Evolutionary conservation across 148 eudicot species (phyloP).

Genomic region (Amaranthus cruentus): DNA sequence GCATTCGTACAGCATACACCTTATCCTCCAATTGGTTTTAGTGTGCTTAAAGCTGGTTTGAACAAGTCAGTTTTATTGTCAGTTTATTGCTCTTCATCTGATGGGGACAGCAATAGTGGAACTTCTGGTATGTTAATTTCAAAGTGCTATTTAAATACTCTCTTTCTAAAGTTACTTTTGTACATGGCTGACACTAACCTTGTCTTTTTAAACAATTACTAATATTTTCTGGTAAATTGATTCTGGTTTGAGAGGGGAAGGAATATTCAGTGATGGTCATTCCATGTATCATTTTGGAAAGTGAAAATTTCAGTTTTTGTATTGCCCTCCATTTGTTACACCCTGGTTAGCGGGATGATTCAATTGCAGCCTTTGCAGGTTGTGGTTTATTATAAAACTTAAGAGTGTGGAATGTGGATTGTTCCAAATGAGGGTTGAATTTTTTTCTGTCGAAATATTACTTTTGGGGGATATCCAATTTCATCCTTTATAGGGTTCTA

Average conservation of each 20-base stretch:
- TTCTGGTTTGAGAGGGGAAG: not conserved
- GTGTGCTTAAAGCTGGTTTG: conserved; percentile 93
- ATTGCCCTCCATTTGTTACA: not conserved
- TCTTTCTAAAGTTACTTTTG: not conserved
- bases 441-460: not conserved
- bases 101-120: conserved; percentile 39
- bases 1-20: conserved; percentile 94
- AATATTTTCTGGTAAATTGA: not conserved
- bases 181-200: not conserved
- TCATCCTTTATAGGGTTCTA: too few species aligned
- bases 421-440: not conserved
- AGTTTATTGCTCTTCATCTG: conserved; percentile 67
- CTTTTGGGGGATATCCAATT: too few species aligned
- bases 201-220: not conserved
- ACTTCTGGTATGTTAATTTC: conserved; percentile 51
- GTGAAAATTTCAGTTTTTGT: not conserved
- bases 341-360: not conserved
- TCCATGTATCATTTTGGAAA: not conserved
- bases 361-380: not conserved
- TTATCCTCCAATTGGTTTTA: conserved; percentile 86
- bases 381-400: not conserved
- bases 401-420: not conserved
- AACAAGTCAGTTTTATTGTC: conserved; percentile 93
- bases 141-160: conserved; percentile 4
- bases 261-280: not conserved